Evolutionary conservation across 1,284 basidiomycete species (phyloP).

Genomic region (Tausonia pullulans): DNA sequence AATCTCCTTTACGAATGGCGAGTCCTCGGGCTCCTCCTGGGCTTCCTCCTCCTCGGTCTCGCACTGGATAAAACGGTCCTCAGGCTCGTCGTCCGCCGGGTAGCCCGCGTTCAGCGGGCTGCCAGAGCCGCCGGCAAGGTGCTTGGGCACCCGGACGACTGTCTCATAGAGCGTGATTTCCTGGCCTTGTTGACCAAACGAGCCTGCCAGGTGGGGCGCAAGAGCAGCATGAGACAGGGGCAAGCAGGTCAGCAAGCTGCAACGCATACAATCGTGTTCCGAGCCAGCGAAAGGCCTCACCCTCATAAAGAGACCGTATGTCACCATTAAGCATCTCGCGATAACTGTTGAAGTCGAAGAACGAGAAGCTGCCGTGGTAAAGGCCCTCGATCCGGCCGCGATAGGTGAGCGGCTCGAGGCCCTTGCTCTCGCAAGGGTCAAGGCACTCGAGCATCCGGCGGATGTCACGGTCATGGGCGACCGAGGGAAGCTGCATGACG

Average conservation of each 20-base stretch:
- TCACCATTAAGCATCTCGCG: conserved; percentile 39
- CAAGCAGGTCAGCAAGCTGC: not conserved
- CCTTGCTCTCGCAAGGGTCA: conserved; percentile 35
- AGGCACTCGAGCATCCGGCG: conserved; percentile 35
- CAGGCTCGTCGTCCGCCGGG: conserved; percentile 20
- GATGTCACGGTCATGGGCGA: conserved; percentile 35
- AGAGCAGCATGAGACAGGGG: not conserved
- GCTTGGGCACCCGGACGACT: conserved; percentile 28
- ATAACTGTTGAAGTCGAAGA: conserved; percentile 43
- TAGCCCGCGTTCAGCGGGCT: conserved; percentile 29
- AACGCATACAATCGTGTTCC: not conserved
- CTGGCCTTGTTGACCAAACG: conserved; percentile 29
- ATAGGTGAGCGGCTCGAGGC: conserved; percentile 35
- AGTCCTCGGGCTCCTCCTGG: conserved; percentile 24
- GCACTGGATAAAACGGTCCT: conserved; percentile 3
- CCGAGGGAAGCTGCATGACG: conserved; percentile 23
- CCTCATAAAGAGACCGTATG: conserved; percentile 34
- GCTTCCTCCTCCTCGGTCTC: conserved; percentile 24
- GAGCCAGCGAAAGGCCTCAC: conserved; percentile 2
- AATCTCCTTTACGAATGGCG: conserved; percentile 36
- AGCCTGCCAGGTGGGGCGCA: not conserved
- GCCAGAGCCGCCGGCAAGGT: conserved; percentile 32
- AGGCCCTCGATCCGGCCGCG: conserved; percentile 36
- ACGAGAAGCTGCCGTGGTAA: conserved; percentile 42
- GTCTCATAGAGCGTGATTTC: conserved; percentile 32